Evolutionary conservation across 345 rosid genomes (phyloP).

Genomic region (Xanthoceras sorbifolium): DNA sequence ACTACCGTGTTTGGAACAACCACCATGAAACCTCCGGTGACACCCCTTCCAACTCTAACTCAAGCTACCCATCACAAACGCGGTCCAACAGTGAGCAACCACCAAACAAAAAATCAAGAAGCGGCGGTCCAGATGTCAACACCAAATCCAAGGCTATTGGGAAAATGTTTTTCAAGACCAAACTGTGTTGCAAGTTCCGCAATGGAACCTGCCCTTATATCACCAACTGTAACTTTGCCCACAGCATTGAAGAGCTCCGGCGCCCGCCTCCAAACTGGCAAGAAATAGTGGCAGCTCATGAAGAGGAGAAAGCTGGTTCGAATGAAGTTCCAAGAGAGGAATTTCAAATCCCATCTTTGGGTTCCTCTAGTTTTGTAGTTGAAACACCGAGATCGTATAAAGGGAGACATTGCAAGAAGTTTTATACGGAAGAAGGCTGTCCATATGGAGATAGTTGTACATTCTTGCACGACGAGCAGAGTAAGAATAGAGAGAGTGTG

Average conservation of each 20-base stretch:
- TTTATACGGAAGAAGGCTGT: constrained; percentile 92
- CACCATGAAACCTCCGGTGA: constrained; percentile 39
- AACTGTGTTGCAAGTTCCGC: constrained; percentile 77
- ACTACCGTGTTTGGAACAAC: constrained; percentile 70
- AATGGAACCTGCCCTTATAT: constrained; percentile 75
- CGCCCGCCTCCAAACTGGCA: constrained; percentile 80
- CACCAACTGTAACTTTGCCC: constrained; percentile 83
- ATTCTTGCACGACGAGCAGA: constrained; percentile 87
- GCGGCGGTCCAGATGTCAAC: constrained; percentile 45
- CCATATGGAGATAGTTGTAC: constrained; percentile 95
- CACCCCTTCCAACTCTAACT: constrained; percentile 38
- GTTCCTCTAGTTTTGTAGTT: constrained; percentile 40
- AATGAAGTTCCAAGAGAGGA: constrained; percentile 52
- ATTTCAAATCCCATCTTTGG: constrained; percentile 80
- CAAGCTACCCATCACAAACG: constrained; percentile 44
- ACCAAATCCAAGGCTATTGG: constrained; percentile 67
- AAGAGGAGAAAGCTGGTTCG: constrained; percentile 46
- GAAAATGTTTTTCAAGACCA: constrained; percentile 81
- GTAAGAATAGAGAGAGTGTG: constrained; percentile 91
- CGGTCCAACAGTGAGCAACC: constrained; percentile 53
- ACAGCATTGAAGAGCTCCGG: constrained; percentile 86
- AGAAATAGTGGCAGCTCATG: constrained; percentile 71
- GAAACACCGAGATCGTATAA: constrained; percentile 72
- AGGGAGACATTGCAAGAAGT: constrained; percentile 97
- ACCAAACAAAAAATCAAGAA: constrained; percentile 60